These are phyloP conservation scores for Cynara cardunculus DNA, from an alignment of 129 eudicot species.

Conservation along the genomic window DNA sequence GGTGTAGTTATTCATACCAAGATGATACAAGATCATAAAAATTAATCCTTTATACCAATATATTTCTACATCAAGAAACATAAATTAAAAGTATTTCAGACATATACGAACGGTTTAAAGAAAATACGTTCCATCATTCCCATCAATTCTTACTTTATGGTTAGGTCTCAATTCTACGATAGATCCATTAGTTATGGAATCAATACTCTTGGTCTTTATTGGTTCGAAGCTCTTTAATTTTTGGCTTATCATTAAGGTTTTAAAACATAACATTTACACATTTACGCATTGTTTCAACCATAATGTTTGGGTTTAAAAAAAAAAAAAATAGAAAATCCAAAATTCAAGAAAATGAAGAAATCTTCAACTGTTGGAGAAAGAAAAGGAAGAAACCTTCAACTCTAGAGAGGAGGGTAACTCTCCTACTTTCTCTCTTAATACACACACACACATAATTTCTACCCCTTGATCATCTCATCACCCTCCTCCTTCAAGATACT, in stretches of 20 bases:
- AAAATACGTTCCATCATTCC: too few relatives aligned
- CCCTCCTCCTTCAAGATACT: neutral
- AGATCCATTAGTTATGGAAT: too few relatives aligned
- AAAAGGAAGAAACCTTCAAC: conserved; percentile 26
- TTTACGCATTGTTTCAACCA: neutral
- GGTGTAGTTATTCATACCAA: neutral
- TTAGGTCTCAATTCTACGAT: too few relatives aligned
- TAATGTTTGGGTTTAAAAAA: neutral
- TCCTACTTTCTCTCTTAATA: conserved; percentile 37
- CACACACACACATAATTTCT: conserved; percentile 2
- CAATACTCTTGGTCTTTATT: too few relatives aligned
- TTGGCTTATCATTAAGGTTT: neutral
- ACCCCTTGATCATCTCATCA: neutral
- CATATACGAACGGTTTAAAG: neutral
- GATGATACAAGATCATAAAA: neutral
- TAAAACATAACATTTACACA: neutral
- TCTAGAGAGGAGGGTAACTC: conserved; percentile 17
- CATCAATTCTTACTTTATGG: too few relatives aligned
- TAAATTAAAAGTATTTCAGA: neutral
- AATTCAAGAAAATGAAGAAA: neutral
- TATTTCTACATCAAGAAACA: neutral
- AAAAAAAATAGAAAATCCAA: neutral
- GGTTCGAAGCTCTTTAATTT: too few relatives aligned
- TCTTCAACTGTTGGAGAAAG: conserved; percentile 14
- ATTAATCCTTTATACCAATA: neutral